A percentile compares a stretch with the other conserved stretches of the same genome.
phyloP scores from a whole-genome alignment of 2,329 filamentous ascomycete species.

The Colletotrichum sp. region DNA sequence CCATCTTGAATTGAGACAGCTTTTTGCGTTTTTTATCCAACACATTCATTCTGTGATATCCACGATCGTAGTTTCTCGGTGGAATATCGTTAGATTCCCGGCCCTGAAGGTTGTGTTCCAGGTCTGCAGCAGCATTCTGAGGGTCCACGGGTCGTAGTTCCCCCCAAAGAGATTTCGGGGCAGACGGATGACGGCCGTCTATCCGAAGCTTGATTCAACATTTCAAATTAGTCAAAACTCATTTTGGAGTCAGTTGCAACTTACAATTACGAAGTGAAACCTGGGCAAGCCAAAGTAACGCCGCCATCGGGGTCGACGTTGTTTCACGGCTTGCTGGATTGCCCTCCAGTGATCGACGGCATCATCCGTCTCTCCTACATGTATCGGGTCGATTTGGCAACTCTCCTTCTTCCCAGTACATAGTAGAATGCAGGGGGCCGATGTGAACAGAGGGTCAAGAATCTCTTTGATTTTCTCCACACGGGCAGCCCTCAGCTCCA shows the following conservation, averaged over 20 bases:
- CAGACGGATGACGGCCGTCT: not conserved
- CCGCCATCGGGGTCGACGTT: not conserved
- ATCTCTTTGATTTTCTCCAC: not conserved
- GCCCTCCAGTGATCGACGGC: not conserved
- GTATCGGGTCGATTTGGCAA: not conserved
- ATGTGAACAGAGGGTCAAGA: not conserved
- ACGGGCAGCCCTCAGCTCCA: not conserved
- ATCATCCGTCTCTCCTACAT: not conserved
- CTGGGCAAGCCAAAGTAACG: not conserved
- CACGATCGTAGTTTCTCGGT: not conserved
- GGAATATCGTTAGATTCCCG: not conserved
- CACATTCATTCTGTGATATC: not conserved
- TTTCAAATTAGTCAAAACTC: not conserved
- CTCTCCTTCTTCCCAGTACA: not conserved
- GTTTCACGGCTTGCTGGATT: not conserved
- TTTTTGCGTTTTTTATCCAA: not conserved
- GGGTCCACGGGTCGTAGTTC: not conserved
- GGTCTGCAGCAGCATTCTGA: not conserved
- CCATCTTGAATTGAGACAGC: not conserved
- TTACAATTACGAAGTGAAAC: not conserved
- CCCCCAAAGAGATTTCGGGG: not conserved
- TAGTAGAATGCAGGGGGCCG: accelerated
- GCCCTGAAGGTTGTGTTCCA: not conserved
- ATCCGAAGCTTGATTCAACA: not conserved
- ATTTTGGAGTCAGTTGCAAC: not conserved